phyloP scores from a whole-genome alignment of 169 alveolate species.

The Plasmodium cynomolgi region DNA sequence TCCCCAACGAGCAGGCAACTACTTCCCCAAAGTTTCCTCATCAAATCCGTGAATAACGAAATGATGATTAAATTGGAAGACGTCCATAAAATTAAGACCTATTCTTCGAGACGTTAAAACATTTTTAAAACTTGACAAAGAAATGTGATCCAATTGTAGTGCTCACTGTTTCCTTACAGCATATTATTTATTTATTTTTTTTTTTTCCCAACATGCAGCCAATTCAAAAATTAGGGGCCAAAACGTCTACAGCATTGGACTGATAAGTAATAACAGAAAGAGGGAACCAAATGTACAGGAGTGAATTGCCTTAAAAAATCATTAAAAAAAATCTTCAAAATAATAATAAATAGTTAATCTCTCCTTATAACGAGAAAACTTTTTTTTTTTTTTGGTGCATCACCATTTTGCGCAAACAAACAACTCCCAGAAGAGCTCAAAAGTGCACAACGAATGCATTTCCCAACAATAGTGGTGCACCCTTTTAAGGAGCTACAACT shows the following conservation, averaged over 20 bases:
- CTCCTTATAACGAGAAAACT: neutral
- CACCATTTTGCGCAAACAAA: neutral
- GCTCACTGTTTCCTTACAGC: neutral
- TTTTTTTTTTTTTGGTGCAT: neutral
- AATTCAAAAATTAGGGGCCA: constrained; percentile 15
- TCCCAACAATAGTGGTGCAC: neutral
- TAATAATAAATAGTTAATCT: neutral
- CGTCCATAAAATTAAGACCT: constrained; percentile 9
- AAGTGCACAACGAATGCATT: neutral
- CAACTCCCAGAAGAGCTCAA: neutral
- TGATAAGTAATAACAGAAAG: constrained; percentile 35
- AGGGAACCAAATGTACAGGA: neutral
- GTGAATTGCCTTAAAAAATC: neutral
- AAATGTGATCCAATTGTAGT: neutral
- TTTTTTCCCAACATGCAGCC: constrained; percentile 12
- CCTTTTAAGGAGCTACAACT: neutral
- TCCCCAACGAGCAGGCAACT: constrained; percentile 8
- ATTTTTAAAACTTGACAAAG: neutral
- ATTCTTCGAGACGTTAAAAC: constrained; percentile 18
- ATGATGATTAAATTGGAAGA: constrained; percentile 58
- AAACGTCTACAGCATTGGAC: constrained; percentile 52
- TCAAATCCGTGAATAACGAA: constrained; percentile 38
- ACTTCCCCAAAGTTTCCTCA: constrained; percentile 50
- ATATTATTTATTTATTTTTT: neutral
- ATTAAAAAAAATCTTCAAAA: neutral